Percentiles rank a stretch among this genome's conserved stretches.
These are phyloP conservation scores for Xerocomellus dryophilus DNA, from an alignment of 768 basidiomycete species.

Conservation along the genomic window DNA sequence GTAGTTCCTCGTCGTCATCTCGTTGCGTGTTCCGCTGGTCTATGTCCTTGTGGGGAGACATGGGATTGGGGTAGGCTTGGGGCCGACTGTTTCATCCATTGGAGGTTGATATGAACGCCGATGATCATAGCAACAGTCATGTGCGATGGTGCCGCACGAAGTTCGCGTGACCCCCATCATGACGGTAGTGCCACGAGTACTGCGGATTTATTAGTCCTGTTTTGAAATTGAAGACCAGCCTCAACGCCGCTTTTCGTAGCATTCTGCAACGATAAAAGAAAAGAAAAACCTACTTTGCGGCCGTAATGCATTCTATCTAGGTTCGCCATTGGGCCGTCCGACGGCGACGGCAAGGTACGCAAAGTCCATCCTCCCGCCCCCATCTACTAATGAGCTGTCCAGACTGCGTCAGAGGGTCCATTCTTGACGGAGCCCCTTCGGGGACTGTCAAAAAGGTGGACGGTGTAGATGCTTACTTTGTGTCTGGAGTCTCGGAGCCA, in stretches of 20 bases:
- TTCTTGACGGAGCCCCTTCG: constrained; percentile 45
- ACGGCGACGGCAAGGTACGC: no score
- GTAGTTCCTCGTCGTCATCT: constrained; percentile 22
- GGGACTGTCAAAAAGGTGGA: constrained; percentile 38
- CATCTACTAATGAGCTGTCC: constrained; percentile 6
- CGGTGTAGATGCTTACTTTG: constrained; percentile 42
- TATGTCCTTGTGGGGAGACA: neutral
- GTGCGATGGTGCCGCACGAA: neutral
- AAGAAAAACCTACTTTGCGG: no score
- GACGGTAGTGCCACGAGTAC: no score
- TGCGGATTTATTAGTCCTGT: no score
- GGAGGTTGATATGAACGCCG: neutral
- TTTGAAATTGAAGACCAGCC: no score
- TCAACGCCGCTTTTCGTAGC: no score
- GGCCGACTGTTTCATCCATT: neutral
- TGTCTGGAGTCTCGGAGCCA: constrained; percentile 19
- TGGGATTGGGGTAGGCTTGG: neutral
- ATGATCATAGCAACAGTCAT: neutral
- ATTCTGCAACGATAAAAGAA: no score
- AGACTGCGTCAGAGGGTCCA: constrained; percentile 39
- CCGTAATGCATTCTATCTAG: no score
- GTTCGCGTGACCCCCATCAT: neutral
- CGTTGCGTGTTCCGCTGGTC: neutral
- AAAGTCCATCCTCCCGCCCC: neutral
- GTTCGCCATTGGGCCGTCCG: no score